Evolutionary conservation across 179 eudicot genomes (phyloP).

Genomic region (Beta lomatogona): DNA sequence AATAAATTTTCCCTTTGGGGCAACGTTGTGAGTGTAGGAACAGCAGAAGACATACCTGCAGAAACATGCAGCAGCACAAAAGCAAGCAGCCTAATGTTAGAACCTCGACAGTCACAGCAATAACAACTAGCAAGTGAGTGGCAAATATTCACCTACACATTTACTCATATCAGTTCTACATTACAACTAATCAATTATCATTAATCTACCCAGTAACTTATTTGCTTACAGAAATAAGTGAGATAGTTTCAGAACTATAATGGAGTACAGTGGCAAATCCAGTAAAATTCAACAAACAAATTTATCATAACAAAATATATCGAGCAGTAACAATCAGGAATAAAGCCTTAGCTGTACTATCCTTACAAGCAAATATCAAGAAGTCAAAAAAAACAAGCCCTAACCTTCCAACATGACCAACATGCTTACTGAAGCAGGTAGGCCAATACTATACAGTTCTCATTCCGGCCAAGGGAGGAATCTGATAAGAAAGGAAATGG

Average conservation of each 20-base stretch:
- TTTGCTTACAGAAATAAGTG: not conserved
- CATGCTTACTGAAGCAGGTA: not conserved
- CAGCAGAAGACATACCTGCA: constrained; percentile 84
- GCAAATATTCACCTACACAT: not conserved
- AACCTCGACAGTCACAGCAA: not conserved
- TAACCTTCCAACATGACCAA: not conserved
- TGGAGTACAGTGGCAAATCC: not conserved
- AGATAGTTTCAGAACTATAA: not conserved
- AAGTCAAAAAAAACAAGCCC: too few species aligned
- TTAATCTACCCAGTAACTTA: not conserved
- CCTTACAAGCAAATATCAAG: not conserved
- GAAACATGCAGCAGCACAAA: not conserved
- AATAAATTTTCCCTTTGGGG: constrained; percentile 83
- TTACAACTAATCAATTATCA: not conserved
- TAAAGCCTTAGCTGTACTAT: not conserved
- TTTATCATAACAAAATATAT: not conserved
- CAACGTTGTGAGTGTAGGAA: constrained; percentile 83
- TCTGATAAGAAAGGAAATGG: not conserved
- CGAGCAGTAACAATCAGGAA: not conserved
- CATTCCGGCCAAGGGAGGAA: not conserved
- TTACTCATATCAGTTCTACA: not conserved
- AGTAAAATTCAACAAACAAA: not conserved
- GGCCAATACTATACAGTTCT: not conserved
- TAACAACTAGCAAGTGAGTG: not conserved
- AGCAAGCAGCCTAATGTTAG: constrained; percentile 1